A percentile compares a stretch with the other conserved stretches of the same genome.
Conservation (phyloP, 2,329 filamentous ascomycete species). For the Basipetospora sp. region DNA sequence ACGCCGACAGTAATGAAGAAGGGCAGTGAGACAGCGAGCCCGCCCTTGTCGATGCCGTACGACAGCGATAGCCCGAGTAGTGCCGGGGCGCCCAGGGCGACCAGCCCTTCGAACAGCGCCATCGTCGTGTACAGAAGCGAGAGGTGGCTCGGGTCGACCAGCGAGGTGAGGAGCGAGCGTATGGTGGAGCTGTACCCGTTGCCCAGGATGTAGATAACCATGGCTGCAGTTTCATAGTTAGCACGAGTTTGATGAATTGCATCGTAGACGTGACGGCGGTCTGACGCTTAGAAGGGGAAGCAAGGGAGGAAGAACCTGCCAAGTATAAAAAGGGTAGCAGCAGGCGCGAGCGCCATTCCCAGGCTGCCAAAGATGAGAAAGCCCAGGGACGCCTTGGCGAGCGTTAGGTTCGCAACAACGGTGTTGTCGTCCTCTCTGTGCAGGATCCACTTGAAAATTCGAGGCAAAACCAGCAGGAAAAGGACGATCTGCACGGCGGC, state of each 20-base stretch:
- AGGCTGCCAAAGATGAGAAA: slow-evolving; percentile 3
- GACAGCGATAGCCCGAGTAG: slow-evolving; percentile 7
- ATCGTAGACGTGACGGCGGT: too few species aligned
- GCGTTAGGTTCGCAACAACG: slow-evolving; percentile 5
- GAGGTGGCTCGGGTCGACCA: slow-evolving; percentile 5
- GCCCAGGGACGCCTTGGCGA: slow-evolving; percentile 5
- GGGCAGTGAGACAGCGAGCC: slow-evolving; percentile 5
- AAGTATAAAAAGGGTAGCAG: slow-evolving; percentile 5
- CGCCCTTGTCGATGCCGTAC: slow-evolving; percentile 5
- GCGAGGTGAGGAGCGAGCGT: slow-evolving; percentile 7
- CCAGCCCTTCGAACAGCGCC: slow-evolving; percentile 8
- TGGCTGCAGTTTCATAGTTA: not conserved
- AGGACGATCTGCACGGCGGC: slow-evolving; percentile 8
- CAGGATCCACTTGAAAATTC: slow-evolving; percentile 3
- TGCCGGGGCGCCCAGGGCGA: slow-evolving; percentile 1
- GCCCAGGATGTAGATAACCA: slow-evolving; percentile 7
- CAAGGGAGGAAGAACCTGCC: too few species aligned
- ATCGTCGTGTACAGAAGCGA: slow-evolving; percentile 7
- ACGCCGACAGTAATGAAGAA: slow-evolving; percentile 7
- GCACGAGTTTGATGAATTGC: not conserved
- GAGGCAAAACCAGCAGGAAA: slow-evolving; percentile 4
- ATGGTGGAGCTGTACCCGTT: slow-evolving; percentile 6
- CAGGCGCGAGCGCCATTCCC: slow-evolving; percentile 7
- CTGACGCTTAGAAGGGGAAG: too few species aligned
- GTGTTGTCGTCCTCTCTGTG: not conserved